Base-by-base conservation (phyloP, 2,329 filamentous ascomycete species). In the Celoporthe dispersa region DNA sequence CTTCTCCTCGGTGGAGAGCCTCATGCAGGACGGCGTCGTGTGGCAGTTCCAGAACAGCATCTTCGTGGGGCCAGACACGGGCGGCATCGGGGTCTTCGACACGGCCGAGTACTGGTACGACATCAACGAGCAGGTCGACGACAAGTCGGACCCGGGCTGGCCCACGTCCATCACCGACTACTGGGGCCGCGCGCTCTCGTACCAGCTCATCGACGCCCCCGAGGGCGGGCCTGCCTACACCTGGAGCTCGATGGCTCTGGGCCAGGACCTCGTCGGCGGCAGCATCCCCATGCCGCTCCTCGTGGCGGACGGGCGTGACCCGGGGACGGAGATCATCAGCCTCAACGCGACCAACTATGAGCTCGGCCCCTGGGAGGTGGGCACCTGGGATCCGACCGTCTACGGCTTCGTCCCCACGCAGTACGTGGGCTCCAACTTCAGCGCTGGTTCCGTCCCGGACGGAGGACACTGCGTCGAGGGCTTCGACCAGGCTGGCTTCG, bases 171-270 rank as follows among this genome's bases (percentile, higher is more conserved):
- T 97, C 69, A 97, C 94, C 0, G 94, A 98, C 81, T 94, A 94
- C 79, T 97, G 94, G 91, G 93, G 92, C 37, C 91, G 94, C 70
- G 92, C 92, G 62, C 85, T 97, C n/a, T 91, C 91, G 1, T 97
- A 92, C 80, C 94, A 97, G 81, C 86, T 97, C 63, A 87, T 97
- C 77, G 92, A 95, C 77, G 91, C 88, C 7, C 86, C 85, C 1
- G 81, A 92, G 71, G 94, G 94, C 53, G 94, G 93, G 0, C 88
- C 91, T 19, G 85, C 84, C 19, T 94, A 91, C 76, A 97, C 94
- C 4, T 97, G 91, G 82, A 97, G 93, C 3, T 96, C 93, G 3
- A 83, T 84, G 75, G 82, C 78, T 80, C 79, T 71, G 79, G 81
- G 76, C 78, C 77, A 79, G 61, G 75, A 78, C 70, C 86, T 87